Evolutionary conservation across 2,329 filamentous ascomycete species (phyloP).

Genomic region (Calonectria fujianensis): DNA sequence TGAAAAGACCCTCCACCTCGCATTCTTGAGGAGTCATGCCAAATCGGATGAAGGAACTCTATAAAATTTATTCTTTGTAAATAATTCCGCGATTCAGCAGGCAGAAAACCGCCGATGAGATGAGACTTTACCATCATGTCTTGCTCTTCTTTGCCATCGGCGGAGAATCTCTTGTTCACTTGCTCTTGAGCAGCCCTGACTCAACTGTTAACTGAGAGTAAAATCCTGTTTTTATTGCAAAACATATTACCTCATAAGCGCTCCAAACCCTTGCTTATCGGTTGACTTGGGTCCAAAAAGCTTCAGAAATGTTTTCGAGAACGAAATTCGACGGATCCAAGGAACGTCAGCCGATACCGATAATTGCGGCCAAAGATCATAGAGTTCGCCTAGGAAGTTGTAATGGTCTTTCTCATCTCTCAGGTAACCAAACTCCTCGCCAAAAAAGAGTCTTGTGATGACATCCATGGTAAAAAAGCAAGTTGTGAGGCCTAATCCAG

Average conservation of each 20-base stretch:
- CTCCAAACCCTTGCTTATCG: neutral
- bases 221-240: no score
- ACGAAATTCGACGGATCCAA: neutral
- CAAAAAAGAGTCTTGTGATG: neutral
- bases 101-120: no score
- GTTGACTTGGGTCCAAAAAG: neutral
- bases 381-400: neutral
- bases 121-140: neutral
- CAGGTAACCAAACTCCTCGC: neutral
- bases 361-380: constrained; percentile 2
- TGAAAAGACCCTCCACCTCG: neutral
- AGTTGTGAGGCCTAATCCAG: neutral
- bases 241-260: neutral
- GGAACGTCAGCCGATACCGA: neutral
- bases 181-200: neutral
- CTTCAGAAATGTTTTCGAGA: neutral
- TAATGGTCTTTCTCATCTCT: constrained; percentile 2
- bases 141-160: neutral
- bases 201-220: neutral
- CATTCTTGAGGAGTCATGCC: neutral
- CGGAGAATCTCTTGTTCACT: neutral
- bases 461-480: constrained; percentile 4
- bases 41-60: neutral
- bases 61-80: neutral
- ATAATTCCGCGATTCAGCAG: neutral